Base-by-base conservation (phyloP, 2,329 filamentous ascomycete species). In the Thielaviopsis punctulata region DNA sequence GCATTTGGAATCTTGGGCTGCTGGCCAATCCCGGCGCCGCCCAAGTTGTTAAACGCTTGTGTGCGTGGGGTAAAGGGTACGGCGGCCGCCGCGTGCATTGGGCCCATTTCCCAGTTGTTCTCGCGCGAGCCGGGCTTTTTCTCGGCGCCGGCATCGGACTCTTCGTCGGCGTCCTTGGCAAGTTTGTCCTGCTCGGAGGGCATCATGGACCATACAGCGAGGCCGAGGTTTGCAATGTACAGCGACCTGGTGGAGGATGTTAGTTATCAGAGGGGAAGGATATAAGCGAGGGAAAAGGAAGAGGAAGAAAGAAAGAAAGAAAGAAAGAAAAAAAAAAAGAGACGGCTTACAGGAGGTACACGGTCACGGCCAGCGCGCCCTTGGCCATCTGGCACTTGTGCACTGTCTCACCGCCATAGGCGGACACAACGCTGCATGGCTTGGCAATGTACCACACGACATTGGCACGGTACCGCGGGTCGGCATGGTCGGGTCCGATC, bases 401-500 rank as follows among this genome's bases (percentile, higher is more conserved):
- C 47, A 75, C 69, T 24, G 75, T 73, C 48, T 65, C 66, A 51
- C 65, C 69, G 25, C 53, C 53, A 36, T 55, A 52, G 12, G 22
- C 46, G 9, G 33, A 24, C 15, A 55, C 53, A 2, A 25, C 53
- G 44, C 50, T 52, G 66, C 85, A 90, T 56, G 76, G 77, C 63
- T 83, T 79, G 51, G 75, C 74, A 59, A 89, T 77, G 63, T 88
- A 89, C 85, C 85, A 90, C 6, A 83, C 75, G 23, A 77, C 72
- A 23, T 71, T 70, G 59, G 80, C 79, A 4, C 74, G 75, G 59
- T 80, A 74, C 44, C 70, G 64, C 5, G 76, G 66, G 64, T 90
- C 84, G 57, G 76, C 76, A 61, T 81, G 77, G 66, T 90, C 85
- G 25, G 82, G 80, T 10, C 81, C 80, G 51, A 82, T 78, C 64